Evolutionary conservation across 257 asterid species (phyloP).

Genomic region (Salvia splendens): DNA sequence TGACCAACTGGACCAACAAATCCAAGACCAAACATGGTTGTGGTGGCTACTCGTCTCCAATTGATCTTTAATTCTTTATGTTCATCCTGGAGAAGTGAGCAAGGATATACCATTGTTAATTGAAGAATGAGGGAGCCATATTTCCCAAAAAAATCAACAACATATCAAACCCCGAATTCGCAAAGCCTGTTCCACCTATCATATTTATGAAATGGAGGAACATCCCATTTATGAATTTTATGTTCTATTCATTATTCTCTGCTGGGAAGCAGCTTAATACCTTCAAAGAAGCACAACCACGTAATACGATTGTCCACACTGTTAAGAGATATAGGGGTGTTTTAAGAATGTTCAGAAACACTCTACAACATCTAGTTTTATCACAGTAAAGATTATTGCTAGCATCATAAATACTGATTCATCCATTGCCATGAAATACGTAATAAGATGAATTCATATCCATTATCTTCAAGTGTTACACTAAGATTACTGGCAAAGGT

Average conservation of each 20-base stretch:
- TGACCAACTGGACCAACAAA: constrained; percentile 95
- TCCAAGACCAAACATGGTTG: constrained; percentile 82
- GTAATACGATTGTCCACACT: background rate
- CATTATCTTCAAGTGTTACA: background rate
- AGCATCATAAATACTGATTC: background rate
- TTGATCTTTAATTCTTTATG: constrained; percentile 60
- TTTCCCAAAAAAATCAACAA: background rate
- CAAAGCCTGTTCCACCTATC: constrained; percentile 16
- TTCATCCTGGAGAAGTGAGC: constrained; percentile 47
- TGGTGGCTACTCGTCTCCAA: constrained; percentile 86
- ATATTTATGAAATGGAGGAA: background rate
- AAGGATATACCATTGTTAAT: background rate
- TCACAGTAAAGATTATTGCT: background rate
- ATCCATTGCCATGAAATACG: constrained; percentile 1
- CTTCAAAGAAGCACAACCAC: constrained; percentile 2
- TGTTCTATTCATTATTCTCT: constrained; percentile 11
- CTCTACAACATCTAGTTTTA: background rate
- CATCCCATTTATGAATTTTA: background rate
- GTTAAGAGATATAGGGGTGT: background rate
- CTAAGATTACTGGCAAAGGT: background rate
- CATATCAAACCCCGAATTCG: background rate
- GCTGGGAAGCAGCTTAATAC: constrained; percentile 12
- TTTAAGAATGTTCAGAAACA: background rate
- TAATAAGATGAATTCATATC: background rate
- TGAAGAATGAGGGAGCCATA: background rate